Evolutionary conservation across 192 early-diverging fungal genomes (phyloP), one percentile per base, ranked within the genome.

Genomic region (Coemansia sp.): DNA sequence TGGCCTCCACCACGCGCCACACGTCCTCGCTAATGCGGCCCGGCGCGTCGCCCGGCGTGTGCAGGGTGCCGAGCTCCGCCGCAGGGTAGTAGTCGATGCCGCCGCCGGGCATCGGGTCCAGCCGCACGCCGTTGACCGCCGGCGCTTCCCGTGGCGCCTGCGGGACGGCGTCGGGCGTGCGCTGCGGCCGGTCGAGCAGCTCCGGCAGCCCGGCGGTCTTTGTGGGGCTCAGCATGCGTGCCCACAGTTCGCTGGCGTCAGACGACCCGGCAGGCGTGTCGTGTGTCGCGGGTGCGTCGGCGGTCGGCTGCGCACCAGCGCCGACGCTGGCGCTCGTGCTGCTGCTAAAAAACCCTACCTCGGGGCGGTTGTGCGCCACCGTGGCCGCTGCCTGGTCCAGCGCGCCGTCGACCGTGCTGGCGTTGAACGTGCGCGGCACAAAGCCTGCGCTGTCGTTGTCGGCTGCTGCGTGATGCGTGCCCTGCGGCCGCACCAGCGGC

Each of bases 21-120:
- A 85, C 79, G 42, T 83, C 85, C 15, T 56, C 59, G 38, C 71
- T 69, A 19, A 84, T 75, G 9, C 47, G 9, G 3, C 30, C 58
- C 0, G 74, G 64, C 40, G 34, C 44, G n/a, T 67, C 62, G 42
- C 33, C 44, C 39, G 44, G 27, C 27, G 27, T 5, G 17, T 40
- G 42, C 55, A 66, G 51, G 3, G 33, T 13, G 6, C 33, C 22
- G 22, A 50, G 45, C 21, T 59, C 65, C 1, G 54, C 10, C 1
- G 58, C 37, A 4, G 55, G 37, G 50, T 75, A 75, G 21, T 42
- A 27, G 30, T 66, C 71, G 9, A 61, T 34, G 43, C 54, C 49
- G 34, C 59, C 55, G 0, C 55, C 27, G 19, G 0, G 17, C 12
- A 58, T 18, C 15, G 72, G 72, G 22, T 75, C 66, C 19, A 75